Conservation (phyloP, 2,329 filamentous ascomycete genomes). For the Pleochaeta shiraiana region DNA sequence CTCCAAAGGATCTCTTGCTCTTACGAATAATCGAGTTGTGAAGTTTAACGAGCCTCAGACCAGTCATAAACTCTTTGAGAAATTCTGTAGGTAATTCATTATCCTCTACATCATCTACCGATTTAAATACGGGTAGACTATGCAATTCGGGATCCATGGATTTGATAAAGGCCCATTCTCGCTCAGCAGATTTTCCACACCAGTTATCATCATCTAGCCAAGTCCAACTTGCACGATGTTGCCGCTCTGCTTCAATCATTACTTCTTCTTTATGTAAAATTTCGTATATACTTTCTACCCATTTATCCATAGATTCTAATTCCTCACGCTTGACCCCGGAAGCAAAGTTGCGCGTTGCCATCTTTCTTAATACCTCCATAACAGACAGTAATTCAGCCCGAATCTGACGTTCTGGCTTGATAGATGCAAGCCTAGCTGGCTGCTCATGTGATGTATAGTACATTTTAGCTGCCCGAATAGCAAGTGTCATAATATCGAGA, state of each 20-base stretch:
- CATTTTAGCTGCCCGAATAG: conserved; percentile 87
- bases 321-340: conserved; percentile 66
- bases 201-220: conserved; percentile 60
- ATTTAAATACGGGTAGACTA: conserved; percentile 45
- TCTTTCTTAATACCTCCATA: conserved; percentile 77
- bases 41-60: conserved; percentile 59
- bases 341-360: conserved; percentile 71
- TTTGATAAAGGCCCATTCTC: conserved; percentile 61
- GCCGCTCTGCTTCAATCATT: conserved; percentile 49
- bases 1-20: conserved; percentile 68
- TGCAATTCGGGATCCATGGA: conserved; percentile 44
- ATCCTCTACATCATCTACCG: conserved; percentile 24
- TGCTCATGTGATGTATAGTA: conserved; percentile 91
- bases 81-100: conserved; percentile 47
- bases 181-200: conserved; percentile 48
- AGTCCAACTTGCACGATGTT: conserved; percentile 45
- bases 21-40: conserved; percentile 79
- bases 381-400: conserved; percentile 66
- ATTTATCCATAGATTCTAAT: conserved; percentile 48
- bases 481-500: conserved; percentile 77
- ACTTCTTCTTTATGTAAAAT: conserved; percentile 60
- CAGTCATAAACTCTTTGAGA: conserved; percentile 51
- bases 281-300: conserved; percentile 57
- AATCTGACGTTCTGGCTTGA: conserved; percentile 72
- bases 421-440: conserved; percentile 62